These are phyloP conservation scores for Dactylellina leptospora DNA, from an alignment of 2,329 filamentous ascomycete species.

Conservation along the genomic window DNA sequence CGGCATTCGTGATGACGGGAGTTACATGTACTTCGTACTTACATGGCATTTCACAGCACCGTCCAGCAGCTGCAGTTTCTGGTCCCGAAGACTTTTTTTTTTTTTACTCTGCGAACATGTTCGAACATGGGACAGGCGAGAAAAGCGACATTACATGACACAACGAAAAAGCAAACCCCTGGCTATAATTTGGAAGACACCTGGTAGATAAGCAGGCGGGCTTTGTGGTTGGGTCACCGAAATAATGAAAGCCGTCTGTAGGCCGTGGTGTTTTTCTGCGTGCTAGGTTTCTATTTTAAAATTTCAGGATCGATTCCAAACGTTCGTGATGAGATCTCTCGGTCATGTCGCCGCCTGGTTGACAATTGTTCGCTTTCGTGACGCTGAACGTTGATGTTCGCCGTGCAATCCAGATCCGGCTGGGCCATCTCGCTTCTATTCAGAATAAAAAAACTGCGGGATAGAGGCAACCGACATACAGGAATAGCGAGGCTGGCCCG, in stretches of 20 bases:
- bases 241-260: constrained; percentile 6
- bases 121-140: constrained; percentile 29
- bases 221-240: constrained; percentile 6
- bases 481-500: background rate
- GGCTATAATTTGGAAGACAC: constrained; percentile 45
- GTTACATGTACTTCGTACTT: constrained; percentile 11
- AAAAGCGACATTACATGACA: constrained; percentile 37
- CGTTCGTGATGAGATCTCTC: background rate
- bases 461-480: constrained; percentile 5
- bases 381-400: constrained; percentile 4
- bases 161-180: constrained; percentile 41
- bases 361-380: constrained; percentile 1
- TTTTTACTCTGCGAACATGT: too few species aligned
- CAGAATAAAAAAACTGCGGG: background rate
- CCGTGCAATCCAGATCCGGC: constrained; percentile 6
- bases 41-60: background rate
- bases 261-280: background rate
- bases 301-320: constrained; percentile 5
- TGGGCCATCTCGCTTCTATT: constrained; percentile 14
- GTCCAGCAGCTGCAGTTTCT: constrained; percentile 25
- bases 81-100: constrained; percentile 29
- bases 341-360: background rate
- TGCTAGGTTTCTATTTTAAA: constrained; percentile 20
- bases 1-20: constrained; percentile 23
- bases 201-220: constrained; percentile 26